phyloP scores from a whole-genome alignment of 768 basidiomycete species.

The Postia placenta region DNA sequence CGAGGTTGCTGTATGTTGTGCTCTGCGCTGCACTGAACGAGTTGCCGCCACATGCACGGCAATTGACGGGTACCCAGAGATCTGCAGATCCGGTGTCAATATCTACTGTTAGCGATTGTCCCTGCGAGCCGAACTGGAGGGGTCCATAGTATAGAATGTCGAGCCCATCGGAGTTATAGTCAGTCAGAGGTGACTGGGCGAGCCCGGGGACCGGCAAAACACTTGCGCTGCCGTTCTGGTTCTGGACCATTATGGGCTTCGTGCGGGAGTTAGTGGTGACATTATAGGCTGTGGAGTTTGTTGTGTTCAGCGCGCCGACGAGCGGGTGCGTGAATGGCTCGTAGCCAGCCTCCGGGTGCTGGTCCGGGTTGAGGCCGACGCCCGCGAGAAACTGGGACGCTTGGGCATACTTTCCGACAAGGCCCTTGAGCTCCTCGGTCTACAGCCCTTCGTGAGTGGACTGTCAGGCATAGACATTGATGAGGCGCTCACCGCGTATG shows the following conservation, averaged over 20 bases:
- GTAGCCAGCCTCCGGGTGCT: slow-evolving; percentile 19
- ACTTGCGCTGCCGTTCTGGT: slow-evolving; percentile 3
- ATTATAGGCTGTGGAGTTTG: background rate
- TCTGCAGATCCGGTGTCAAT: slow-evolving; percentile 69
- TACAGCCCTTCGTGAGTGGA: slow-evolving; percentile 1
- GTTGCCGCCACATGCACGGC: slow-evolving; percentile 30
- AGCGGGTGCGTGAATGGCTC: slow-evolving; percentile 16
- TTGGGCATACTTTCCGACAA: slow-evolving; percentile 26
- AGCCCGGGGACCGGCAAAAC: slow-evolving; percentile 17
- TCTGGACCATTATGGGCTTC: background rate
- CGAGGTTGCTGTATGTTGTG: slow-evolving; percentile 32
- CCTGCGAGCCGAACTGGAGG: slow-evolving; percentile 47
- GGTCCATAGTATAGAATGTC: slow-evolving; percentile 46
- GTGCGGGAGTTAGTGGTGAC: background rate
- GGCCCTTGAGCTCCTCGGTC: slow-evolving; percentile 21
- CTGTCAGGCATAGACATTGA: background rate
- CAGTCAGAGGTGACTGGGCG: slow-evolving; percentile 27
- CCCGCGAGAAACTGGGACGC: slow-evolving; percentile 24
- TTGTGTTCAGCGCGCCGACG: background rate
- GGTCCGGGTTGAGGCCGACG: slow-evolving; percentile 25
- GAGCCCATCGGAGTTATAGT: slow-evolving; percentile 30
- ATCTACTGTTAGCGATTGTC: slow-evolving; percentile 48
- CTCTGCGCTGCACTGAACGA: slow-evolving; percentile 37
- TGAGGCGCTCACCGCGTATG: slow-evolving; percentile 14
- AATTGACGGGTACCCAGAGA: slow-evolving; percentile 47